Percentiles rank a stretch among this genome's conserved stretches.
phyloP scores from a whole-genome alignment of 2,329 filamentous ascomycete species.

The Fusarium dlaminii region DNA sequence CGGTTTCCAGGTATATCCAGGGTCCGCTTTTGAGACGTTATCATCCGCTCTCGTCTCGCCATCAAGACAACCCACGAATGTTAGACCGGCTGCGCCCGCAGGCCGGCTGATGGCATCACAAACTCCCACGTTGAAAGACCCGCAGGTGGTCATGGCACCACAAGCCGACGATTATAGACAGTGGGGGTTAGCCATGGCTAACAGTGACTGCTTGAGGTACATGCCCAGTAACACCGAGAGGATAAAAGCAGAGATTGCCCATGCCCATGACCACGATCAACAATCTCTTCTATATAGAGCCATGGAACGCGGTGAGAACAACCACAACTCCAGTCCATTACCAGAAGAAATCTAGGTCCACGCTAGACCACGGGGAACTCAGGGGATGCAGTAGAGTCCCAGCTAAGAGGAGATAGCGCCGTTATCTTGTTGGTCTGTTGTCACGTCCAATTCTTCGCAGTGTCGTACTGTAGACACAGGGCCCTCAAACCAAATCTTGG shows the following conservation, averaged over 20 bases:
- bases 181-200: conserved; percentile 29
- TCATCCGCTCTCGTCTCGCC: conserved; percentile 38
- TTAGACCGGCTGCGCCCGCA: conserved; percentile 44
- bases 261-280: neutral
- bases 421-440: conserved; percentile 33
- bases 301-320: conserved; percentile 30
- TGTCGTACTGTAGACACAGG: neutral
- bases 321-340: neutral
- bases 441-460: neutral
- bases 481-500: conserved; percentile 10
- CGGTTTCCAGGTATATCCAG: neutral
- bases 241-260: conserved; percentile 25
- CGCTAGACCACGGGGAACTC: conserved; percentile 29
- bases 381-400: conserved; percentile 27
- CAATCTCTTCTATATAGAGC: neutral
- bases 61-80: conserved; percentile 42
- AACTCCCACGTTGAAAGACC: conserved; percentile 44
- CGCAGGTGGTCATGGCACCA: conserved; percentile 43
- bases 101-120: conserved; percentile 44
- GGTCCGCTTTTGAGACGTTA: conserved; percentile 41
- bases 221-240: conserved; percentile 13
- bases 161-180: conserved; percentile 31
- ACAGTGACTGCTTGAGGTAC: neutral
- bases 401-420: conserved; percentile 33
- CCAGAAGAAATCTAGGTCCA: conserved; percentile 25